Base-by-base conservation (phyloP, 345 rosid species). In the Eucalyptus lansdowneana region DNA sequence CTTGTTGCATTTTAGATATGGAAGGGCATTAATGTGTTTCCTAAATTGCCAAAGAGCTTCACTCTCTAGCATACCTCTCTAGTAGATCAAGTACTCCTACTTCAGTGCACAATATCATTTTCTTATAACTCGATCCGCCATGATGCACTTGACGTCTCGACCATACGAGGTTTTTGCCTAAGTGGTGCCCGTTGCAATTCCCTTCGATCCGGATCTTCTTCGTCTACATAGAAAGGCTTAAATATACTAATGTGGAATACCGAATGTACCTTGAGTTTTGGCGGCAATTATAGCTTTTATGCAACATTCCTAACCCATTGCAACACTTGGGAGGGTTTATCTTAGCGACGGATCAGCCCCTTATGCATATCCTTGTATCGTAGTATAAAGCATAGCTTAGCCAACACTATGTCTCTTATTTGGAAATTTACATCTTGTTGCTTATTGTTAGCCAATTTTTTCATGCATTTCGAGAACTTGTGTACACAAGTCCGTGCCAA, bases 311-410 rank as follows among this genome's bases (percentile, higher is more conserved):
- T 3, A 2, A 58, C n/a, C 29, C n/a, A 58, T 58, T 58, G 65
- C 14, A 58, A 11, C 65, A 58, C 65, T 58, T 58, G 69, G 69
- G 2, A 62, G 4, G 37, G 9, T n/a, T 5, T n/a, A n/a, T 62
- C 2, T 3, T 29, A 29, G 31, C 1, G 9, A 29, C 2, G 0
- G 9, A 29, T 29, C 12, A 29, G 2, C 5, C 9, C 19, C 5
- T 29, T 29, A 13, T 62, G 19, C 15, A 29, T n/a, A 15, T 24
- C 19, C 37, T 14, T 29, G 72, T 62, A 62, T 14, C 34, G 37
- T 6, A 29, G 17, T 14, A 29, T n/a, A 24, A 58, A 14, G 65
- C 29, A n/a, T 29, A 29, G 37, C 69, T 14, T 62, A n/a, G 34
- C 34, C 37, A 62, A 29, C 72, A 14, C 37, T 29, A 27, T 16